phyloP scores from a whole-genome alignment of 306 rosid species.

The Quercus wislizeni region DNA sequence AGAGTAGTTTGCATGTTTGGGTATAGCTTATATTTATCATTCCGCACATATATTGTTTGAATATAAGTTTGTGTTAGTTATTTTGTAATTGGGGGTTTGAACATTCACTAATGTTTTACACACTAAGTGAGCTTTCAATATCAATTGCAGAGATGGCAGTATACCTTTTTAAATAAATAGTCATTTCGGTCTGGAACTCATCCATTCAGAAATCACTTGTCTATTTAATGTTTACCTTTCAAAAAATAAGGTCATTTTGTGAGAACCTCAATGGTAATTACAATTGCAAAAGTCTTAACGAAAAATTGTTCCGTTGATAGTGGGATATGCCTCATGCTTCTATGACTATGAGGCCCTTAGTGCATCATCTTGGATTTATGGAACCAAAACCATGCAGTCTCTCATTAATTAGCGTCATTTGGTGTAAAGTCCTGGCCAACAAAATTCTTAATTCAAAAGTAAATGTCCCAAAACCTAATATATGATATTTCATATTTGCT shows the following conservation, averaged over 20 bases:
- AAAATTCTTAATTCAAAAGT: too few relatives aligned
- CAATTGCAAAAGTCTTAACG: background rate
- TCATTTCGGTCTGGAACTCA: background rate
- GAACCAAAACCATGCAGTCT: background rate
- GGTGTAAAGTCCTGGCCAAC: too few relatives aligned
- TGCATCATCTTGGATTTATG: background rate
- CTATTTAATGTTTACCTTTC: background rate
- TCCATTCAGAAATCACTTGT: background rate
- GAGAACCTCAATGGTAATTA: background rate
- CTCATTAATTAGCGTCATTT: background rate
- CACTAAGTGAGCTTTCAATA: too few relatives aligned
- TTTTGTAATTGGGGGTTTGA: too few relatives aligned
- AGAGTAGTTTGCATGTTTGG: too few relatives aligned
- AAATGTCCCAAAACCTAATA: too few relatives aligned
- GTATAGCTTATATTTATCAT: too few relatives aligned
- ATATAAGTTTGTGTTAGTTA: too few relatives aligned
- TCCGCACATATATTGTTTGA: too few relatives aligned
- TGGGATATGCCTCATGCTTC: background rate
- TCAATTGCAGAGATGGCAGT: background rate
- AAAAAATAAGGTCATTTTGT: background rate
- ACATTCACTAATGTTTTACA: too few relatives aligned
- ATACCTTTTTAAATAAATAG: background rate
- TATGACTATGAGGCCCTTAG: background rate
- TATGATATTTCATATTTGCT: background rate
- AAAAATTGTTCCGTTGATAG: background rate